Base-by-base conservation (phyloP, 2,329 filamentous ascomycete genomes). In the Plenodomus tracheiphilus region DNA sequence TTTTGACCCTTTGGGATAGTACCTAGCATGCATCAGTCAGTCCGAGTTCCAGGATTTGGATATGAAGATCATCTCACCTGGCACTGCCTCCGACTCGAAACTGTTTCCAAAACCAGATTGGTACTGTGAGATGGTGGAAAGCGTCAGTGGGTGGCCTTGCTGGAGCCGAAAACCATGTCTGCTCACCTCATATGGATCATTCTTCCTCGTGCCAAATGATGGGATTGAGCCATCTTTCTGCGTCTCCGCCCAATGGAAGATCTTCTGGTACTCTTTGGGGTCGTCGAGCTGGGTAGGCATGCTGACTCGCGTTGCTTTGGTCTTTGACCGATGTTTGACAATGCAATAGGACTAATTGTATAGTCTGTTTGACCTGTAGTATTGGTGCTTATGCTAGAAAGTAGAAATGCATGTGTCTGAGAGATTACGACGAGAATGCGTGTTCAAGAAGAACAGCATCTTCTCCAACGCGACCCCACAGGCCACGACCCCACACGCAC, bases 21-120 rank as follows among this genome's bases (percentile, higher is more conserved):
- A 25, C 73, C 66, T 67, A 40, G 16, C 25, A 28, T 10, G 41
- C 20, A 43, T 50, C 39, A 19, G 55, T 65, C 50, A 62, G 53
- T 48, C 40, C 30, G 17, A 32, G 6, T 32, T 32, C 28, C 8
- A 32, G 28, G 28, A 4, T 32, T 11, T 6, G 28, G 10, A 25
- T 25, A 25, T 25, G 22, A 25, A 4, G 15, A 32, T 25, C 21
- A 48, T 42, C 58, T 61, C 39, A 65, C 66, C 74, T 11, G 76
- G 74, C 2, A 79, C 68, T 1, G 75, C 75, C 53, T 79, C 76
- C 19, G 76, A 77, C 42, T 73, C 71, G 49, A 78, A 77, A 66
- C 62, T 59, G 61, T 84, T 85, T 32, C 77, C 77, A 57, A 83
- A 84, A 17, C 81, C 82, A 17, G 75, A 65, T 77, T 83, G 79